Percentiles rank a stretch among this genome's conserved stretches.
These are phyloP conservation scores for Acorus calamus DNA, from an alignment of 106 monocot species.

Conservation along the genomic window DNA sequence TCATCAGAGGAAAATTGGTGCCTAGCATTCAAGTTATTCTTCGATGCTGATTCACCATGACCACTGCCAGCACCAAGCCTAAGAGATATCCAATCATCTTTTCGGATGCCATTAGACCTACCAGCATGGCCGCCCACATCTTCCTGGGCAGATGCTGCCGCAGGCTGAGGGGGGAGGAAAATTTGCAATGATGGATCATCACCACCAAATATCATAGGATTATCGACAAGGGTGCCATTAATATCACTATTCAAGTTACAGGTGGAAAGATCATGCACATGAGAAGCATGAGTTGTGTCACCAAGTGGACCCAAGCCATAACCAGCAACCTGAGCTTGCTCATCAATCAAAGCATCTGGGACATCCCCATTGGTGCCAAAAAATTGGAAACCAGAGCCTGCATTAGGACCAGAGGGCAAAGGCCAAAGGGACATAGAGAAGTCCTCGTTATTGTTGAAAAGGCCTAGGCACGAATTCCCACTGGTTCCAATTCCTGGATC, in stretches of 20 bases:
- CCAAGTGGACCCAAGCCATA: constrained; percentile 16
- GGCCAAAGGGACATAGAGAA: constrained; percentile 47
- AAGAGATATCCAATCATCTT: constrained; percentile 78
- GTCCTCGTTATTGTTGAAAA: constrained; percentile 41
- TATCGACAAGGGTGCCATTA: constrained; percentile 53
- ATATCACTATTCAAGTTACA: constrained; percentile 23
- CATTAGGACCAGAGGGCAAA: constrained; percentile 27
- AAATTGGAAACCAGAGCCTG: constrained; percentile 38
- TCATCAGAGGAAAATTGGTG: constrained; percentile 25
- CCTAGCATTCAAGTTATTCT: constrained; percentile 19
- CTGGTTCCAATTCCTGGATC: constrained; percentile 19
- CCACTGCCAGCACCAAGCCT: constrained; percentile 41
- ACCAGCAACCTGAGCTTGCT: constrained; percentile 13
- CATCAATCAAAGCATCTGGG: constrained; percentile 27
- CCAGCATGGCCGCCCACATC: constrained; percentile 25
- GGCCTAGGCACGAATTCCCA: constrained; percentile 20
- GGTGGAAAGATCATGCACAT: constrained; percentile 4
- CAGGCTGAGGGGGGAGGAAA: constrained; percentile 53
- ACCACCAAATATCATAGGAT: constrained; percentile 49
- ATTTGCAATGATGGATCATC: constrained; percentile 70
- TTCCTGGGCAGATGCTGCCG: constrained; percentile 20
- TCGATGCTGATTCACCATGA: constrained; percentile 16
- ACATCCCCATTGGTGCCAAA: constrained; percentile 40
- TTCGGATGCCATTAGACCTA: constrained; percentile 23
- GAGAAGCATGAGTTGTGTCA: constrained; percentile 20